Evolutionary conservation across 257 asterid species (phyloP), one percentile per base, ranked within the genome.

Genomic region (Penstemon barbatus): DNA sequence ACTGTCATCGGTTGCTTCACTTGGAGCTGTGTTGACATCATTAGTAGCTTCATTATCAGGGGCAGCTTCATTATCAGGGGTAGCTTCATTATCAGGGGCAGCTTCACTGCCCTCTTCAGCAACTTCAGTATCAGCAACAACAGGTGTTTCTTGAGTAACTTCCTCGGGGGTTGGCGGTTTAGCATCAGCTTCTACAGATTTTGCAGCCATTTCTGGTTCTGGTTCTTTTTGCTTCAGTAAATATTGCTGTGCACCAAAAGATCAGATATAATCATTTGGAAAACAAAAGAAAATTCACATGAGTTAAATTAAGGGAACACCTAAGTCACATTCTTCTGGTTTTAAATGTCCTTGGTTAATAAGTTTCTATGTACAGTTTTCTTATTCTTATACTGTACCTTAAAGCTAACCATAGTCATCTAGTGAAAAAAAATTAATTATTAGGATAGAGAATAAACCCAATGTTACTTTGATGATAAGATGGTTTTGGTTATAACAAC

Each of bases 201-300:
- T 75, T 69, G 68, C 61, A 67, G 74, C 61, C 45, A 12, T 15
- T 38, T 69, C 68, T 18, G 77, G 48, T 40, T 78, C 77, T 7
- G 66, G 77, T 61, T 74, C 90, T 66, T 83, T 80, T 64, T 76
- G 89, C 74, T 81, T 86, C 81, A 91, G 77, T 61, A 89, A 70
- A 78, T 91, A 89, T 65, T 89, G 82, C 97, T 91, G 85, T 57
- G 12, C 37, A 63, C 59, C 68, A 79, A 60, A 65, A 33, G 7
- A 65, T 45, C 65, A 68, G 60, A 69, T 11, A 69, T 2, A 52
- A 40, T 19, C 11, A 60, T 38, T 2, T 38, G 10, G 2, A 48
- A 49, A 49, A 51, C 6, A 52, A 67, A 57, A 19, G 33, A 63
- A 41, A 67, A 48, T 66, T 33, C 12, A 48, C 60, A 33, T 15